phyloP scores from a whole-genome alignment of 2,329 filamentous ascomycete genomes.

The Emergomyces africanus region DNA sequence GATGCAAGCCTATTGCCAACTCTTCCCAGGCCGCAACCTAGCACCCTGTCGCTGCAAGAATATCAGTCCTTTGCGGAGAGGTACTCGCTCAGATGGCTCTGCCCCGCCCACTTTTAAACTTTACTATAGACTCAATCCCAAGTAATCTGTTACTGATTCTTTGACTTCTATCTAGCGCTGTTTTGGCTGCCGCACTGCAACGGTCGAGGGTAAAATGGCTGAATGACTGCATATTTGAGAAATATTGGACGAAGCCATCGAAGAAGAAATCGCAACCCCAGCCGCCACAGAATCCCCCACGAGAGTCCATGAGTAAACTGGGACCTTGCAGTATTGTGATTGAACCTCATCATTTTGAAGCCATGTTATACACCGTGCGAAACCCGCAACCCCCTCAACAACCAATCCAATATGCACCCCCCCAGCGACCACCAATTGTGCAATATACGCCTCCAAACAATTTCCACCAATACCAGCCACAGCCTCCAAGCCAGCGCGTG shows the following conservation, averaged over 20 bases:
- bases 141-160: slow-evolving; percentile 9
- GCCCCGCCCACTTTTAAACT: background rate
- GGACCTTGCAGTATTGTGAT: slow-evolving; percentile 48
- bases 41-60: slow-evolving; percentile 36
- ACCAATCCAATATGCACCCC: slow-evolving; percentile 25
- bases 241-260: slow-evolving; percentile 46
- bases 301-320: slow-evolving; percentile 41
- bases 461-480: slow-evolving; percentile 31
- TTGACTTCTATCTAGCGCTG: slow-evolving; percentile 31
- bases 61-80: slow-evolving; percentile 49
- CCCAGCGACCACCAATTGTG: slow-evolving; percentile 30
- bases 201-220: slow-evolving; percentile 48
- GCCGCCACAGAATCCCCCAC: slow-evolving; percentile 34
- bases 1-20: slow-evolving; percentile 44
- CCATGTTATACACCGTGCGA: slow-evolving; percentile 43
- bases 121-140: background rate
- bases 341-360: slow-evolving; percentile 51
- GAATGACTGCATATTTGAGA: slow-evolving; percentile 40
- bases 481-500: slow-evolving; percentile 17
- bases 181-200: slow-evolving; percentile 45
- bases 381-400: slow-evolving; percentile 31
- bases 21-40: slow-evolving; percentile 37
- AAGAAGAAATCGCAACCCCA: slow-evolving; percentile 40
- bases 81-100: slow-evolving; percentile 16
- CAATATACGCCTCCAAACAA: slow-evolving; percentile 30